Evolutionary conservation across 108 stramenopile species (phyloP), one percentile per base, ranked within the genome.

Genomic region (Heterococcus sp.): DNA sequence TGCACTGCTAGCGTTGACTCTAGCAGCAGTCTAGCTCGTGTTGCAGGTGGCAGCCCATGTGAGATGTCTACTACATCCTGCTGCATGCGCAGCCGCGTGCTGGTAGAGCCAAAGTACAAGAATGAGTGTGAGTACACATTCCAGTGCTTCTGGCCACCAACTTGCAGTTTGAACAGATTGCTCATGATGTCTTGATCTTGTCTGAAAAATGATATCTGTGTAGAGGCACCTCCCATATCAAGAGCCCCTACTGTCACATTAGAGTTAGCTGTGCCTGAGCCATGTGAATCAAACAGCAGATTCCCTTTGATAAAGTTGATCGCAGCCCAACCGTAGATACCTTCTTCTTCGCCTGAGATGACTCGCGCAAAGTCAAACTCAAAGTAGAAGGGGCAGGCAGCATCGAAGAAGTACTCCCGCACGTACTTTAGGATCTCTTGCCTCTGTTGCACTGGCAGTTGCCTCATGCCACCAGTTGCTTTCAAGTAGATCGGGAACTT

Each of bases 311-410:
- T 83, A 75, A 90, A 93, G 79, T 95, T 95, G 0, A 93, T 90
- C 33, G 90, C 93, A 8, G 92, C 90, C 94, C 94, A 95, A 2
- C 91, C 93, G 86, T 93, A 95, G 3, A 93, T 91, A 27, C 92
- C 93, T 78, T 95, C 96, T 71, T 97, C 96, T 87, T 97, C 96
- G 27, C 96, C 96, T 5, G 88, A 87, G 21, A 97, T 86, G 2
- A 89, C 88, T 34, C 95, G 82, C 1, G 94, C 95, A 75, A 89
- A 91, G 27, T 87, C 84, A 74, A 84, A 75, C 38, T 90, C 84
- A 74, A 95, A 95, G 32, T 73, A 75, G 71, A 93, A 97, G 69
- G 89, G 91, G 69, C 66, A 93, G 64, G 82, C 84, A 38, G 68
- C 72, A 78, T 93, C 81, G n/a, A 79, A 72, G 73, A 95, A 92